Base-by-base conservation (phyloP, 495 filamentous ascomycete genomes). In the Copromyces sp. region DNA sequence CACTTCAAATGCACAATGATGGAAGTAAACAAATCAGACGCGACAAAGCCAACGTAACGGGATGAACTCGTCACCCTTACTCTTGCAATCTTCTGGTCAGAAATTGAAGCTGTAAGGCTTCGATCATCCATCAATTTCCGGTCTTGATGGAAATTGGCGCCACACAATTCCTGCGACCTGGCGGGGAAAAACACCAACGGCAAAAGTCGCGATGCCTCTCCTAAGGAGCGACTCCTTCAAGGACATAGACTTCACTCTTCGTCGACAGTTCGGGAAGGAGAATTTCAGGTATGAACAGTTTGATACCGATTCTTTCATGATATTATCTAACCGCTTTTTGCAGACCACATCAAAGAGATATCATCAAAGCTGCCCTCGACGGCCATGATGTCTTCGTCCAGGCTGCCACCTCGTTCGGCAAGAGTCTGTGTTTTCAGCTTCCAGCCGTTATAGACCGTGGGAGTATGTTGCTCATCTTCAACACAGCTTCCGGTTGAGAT, bases 371-470 rank as follows among this genome's bases (percentile, higher is more conserved):
- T 38, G 90, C 92, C 4, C 85, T 98, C 20, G 89, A 92, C 68
- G 91, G 93, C 20, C 84, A 95, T 61, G 95, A 98, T 91, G 91
- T 98, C 37, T 98, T 97, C 78, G 86, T 98, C 2, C 95, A 97
- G 80, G 95, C 95, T 41, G 94, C 94, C n/a, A 98, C 95, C 4
- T 95, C 93, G 1, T 97, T 97, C 78, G 95, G 95, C 16, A 98
- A 98, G 80, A 97, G 93, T 78, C 79, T 98, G 32, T 98, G 95
- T 81, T 98, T 95, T 76, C 95, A 98, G 76, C 85, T 98, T 3
- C 95, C 95, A 4, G 94, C 95, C 5, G 88, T 98, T 39, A 89
- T 96, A 29, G 91, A 93, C 74, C 89, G 89, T 84, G 94, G 94
- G 71, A 93, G 92, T 94, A 82, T 74, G 89, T 84, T 16, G 38